Conservation (phyloP, 2,329 filamentous ascomycete genomes). For the Aspergillus eucalypticola region DNA sequence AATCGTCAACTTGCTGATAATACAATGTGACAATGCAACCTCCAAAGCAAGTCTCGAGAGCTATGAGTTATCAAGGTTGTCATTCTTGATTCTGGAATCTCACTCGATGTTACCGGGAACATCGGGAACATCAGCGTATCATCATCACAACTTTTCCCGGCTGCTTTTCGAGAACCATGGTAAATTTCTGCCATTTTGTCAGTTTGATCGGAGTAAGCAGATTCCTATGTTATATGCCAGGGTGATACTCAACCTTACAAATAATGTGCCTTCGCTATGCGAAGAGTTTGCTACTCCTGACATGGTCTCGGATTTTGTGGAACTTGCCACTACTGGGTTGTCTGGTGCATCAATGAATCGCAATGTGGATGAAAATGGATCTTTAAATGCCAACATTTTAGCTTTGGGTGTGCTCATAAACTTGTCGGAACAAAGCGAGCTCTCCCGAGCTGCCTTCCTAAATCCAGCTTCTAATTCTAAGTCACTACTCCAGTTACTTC, state of each 20-base stretch:
- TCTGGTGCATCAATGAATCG: constrained; percentile 32
- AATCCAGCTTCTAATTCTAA: constrained; percentile 35
- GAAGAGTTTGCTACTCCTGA: constrained; percentile 60
- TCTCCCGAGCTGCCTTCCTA: constrained; percentile 57
- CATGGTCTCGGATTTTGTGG: constrained; percentile 40
- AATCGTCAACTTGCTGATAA: constrained; percentile 33
- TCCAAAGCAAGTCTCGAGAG: constrained; percentile 12
- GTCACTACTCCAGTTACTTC: constrained; percentile 59
- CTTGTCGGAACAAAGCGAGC: constrained; percentile 73
- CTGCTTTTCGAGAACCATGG: constrained; percentile 39
- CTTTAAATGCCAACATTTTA: constrained; percentile 73
- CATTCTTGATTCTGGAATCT: constrained; percentile 41
- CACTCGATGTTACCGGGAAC: constrained; percentile 35
- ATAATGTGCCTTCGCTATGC: constrained; percentile 71
- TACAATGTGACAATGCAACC: constrained; percentile 8
- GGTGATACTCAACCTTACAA: constrained; percentile 81
- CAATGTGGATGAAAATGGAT: constrained; percentile 48
- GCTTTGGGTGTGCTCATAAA: constrained; percentile 84
- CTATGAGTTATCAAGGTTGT: constrained; percentile 28
- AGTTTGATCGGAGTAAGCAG: constrained; percentile 22
- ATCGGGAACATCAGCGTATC: constrained; percentile 26
- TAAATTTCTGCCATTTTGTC: constrained; percentile 38
- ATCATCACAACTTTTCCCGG: constrained; percentile 29
- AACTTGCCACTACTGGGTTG: constrained; percentile 38
- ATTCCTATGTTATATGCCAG: constrained; percentile 56